Base-by-base conservation (phyloP, 2,329 filamentous ascomycete genomes). In the Neofusicoccum ribis region DNA sequence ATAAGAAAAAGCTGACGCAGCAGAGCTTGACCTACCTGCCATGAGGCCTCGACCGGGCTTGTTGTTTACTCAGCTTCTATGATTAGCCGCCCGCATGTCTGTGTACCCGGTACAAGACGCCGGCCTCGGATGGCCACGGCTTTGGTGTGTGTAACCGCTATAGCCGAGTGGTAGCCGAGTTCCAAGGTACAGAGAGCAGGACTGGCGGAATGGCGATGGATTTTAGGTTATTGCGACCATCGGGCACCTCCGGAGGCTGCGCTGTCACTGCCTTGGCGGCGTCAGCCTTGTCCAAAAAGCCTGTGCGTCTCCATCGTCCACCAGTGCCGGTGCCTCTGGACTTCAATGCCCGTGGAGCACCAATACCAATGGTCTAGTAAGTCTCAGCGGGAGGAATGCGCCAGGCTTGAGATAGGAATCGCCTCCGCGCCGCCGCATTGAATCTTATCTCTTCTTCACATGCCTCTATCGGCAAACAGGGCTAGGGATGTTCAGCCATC, bases 151-250 rank as follows among this genome's bases (percentile, higher is more conserved):
- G 41, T 37, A 47, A 59, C 39, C 14, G 36, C 37, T 9, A 27
- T 58, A 43, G 31, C 52, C 52, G 54, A 46, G 27, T 23, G 41
- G n/a, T 36, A 59, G 27, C 54, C 54, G 41, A 47, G 54, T 59
- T 59, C 39, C 41, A 58, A 58, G 52, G 52, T 34, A 44, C 12
- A 44, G n/a, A 5, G 11, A 41, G 51, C 54, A 12, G 41, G 17
- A 43, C 27, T n/a, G 27, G 20, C 1, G 15, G 15, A 14, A 37
- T 36, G 41, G 1, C 41, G 41, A 44, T 36, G 52, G 23, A 58
- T 31, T 58, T 58, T 44, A 58, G 52, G 52, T 58, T 58, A 44
- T 44, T 44, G 52, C 52, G 39, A 58, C 20, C 37, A 43, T 43
- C 52, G 52, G 52, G 37, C 20, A n/a, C 17, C 37, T 27, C 20